Percentiles rank a stretch among this genome's conserved stretches.
These are phyloP conservation scores for Neofusicoccum kwambonambiense DNA, from an alignment of 2,329 filamentous ascomycete genomes.

Conservation along the genomic window DNA sequence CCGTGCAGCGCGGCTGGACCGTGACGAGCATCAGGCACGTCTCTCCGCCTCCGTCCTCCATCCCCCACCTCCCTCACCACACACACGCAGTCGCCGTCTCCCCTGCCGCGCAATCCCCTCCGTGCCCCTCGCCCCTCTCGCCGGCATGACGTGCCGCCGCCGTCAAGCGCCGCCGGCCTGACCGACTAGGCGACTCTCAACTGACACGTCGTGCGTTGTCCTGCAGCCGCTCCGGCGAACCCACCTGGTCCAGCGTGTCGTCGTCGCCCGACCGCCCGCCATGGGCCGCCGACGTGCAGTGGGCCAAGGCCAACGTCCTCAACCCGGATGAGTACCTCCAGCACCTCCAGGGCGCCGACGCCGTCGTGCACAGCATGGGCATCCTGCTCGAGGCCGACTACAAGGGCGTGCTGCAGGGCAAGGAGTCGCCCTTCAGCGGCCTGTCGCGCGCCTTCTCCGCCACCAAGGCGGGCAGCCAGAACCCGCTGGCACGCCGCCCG, in stretches of 20 bases:
- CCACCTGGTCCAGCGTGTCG: conserved; percentile 79
- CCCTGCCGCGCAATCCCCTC: conserved; percentile 22
- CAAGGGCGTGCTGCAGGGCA: conserved; percentile 84
- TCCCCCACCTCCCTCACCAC: neutral
- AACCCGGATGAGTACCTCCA: conserved; percentile 75
- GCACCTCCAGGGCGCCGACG: conserved; percentile 73
- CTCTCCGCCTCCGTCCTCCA: conserved; percentile 14
- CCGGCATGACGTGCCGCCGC: conserved; percentile 12
- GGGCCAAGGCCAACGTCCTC: conserved; percentile 87
- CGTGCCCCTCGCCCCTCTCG: conserved; percentile 6
- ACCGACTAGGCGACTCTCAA: conserved; percentile 13
- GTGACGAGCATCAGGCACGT: conserved; percentile 86
- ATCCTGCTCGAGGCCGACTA: conserved; percentile 97
- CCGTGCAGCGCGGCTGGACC: conserved; percentile 81
- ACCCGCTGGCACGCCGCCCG: conserved; percentile 65
- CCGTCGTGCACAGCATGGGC: conserved; percentile 91
- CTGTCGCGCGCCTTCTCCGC: conserved; percentile 75
- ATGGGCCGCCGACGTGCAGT: conserved; percentile 81
- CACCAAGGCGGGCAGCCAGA: conserved; percentile 60
- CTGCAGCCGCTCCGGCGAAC: conserved; percentile 80
- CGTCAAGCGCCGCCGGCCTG: conserved; percentile 9
- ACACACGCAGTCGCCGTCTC: neutral
- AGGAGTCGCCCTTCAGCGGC: conserved; percentile 76
- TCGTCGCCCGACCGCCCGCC: conserved; percentile 66
- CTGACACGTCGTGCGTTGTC: neutral